These are phyloP conservation scores for Saccharata proteae DNA, from an alignment of 2,329 filamentous ascomycete species.

Conservation along the genomic window DNA sequence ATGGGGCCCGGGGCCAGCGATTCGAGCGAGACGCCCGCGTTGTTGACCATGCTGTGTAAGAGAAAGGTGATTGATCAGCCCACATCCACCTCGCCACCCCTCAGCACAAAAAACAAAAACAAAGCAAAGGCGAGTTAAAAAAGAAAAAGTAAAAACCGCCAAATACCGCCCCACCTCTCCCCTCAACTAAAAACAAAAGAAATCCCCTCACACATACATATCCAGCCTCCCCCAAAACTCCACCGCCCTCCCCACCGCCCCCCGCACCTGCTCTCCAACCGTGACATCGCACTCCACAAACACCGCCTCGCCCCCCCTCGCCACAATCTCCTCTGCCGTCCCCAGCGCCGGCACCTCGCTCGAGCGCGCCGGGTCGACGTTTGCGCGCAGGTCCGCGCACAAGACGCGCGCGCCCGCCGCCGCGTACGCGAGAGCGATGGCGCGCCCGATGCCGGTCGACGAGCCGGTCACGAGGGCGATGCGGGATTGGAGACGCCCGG, in stretches of 20 bases:
- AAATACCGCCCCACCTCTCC: too few relatives aligned
- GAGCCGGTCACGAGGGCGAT: conserved; percentile 22
- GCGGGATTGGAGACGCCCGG: conserved; percentile 9
- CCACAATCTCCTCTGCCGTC: conserved; percentile 11
- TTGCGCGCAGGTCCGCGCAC: conserved; percentile 12
- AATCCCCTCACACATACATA: too few relatives aligned
- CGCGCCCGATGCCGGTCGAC: conserved; percentile 21
- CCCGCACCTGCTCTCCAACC: conserved; percentile 28
- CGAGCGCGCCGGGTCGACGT: conserved; percentile 13
- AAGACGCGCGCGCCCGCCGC: conserved; percentile 12
- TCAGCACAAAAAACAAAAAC: conserved; percentile 40
- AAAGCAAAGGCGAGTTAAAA: conserved; percentile 14
- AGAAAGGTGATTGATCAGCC: conserved; percentile 14
- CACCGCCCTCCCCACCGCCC: conserved; percentile 31
- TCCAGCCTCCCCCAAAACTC: conserved; percentile 22
- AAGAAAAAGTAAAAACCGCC: conserved; percentile 2
- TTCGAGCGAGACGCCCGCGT: conserved; percentile 25
- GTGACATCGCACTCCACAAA: conserved; percentile 21
- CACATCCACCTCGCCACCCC: conserved; percentile 35
- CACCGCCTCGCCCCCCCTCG: conserved; percentile 7
- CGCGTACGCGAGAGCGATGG: conserved; percentile 9
- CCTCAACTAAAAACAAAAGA: too few relatives aligned
- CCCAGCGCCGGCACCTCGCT: conserved; percentile 12
- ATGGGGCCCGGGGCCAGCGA: conserved; percentile 12
- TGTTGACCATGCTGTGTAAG: conserved; percentile 15